Conservation (phyloP, 2,329 filamentous ascomycete genomes). For the Alternaria sp. region DNA sequence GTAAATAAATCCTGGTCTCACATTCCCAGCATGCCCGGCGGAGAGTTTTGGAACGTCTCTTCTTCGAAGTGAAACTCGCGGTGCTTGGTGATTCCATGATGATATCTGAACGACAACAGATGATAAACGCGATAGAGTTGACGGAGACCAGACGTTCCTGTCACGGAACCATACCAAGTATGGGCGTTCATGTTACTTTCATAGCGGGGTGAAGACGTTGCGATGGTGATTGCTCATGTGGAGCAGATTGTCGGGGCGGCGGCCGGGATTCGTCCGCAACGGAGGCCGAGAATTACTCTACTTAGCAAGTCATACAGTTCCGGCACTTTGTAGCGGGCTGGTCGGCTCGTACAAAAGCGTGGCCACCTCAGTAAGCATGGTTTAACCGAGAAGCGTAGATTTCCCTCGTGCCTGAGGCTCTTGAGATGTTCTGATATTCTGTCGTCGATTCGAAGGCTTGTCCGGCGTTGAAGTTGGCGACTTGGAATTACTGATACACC, state of each 20-base stretch:
- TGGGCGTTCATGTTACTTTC: slow-evolving; percentile 41
- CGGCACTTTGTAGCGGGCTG: slow-evolving; percentile 1
- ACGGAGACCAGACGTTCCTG: slow-evolving; percentile 7
- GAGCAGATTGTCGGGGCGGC: slow-evolving; percentile 31
- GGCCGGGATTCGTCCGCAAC: slow-evolving; percentile 45
- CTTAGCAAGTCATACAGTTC: slow-evolving; percentile 5
- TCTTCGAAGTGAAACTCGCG: slow-evolving; percentile 30
- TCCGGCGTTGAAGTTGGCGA: background rate
- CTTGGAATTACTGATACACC: slow-evolving; percentile 2
- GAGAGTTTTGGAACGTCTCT: slow-evolving; percentile 40
- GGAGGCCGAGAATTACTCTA: slow-evolving; percentile 20
- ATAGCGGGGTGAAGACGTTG: slow-evolving; percentile 43
- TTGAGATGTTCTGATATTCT: background rate
- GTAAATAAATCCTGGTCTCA: slow-evolving; percentile 28
- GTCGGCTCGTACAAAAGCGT: background rate
- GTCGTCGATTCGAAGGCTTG: background rate
- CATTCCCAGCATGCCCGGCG: slow-evolving; percentile 49
- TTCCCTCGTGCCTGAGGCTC: background rate
- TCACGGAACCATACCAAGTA: slow-evolving; percentile 29
- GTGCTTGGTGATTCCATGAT: slow-evolving; percentile 34
- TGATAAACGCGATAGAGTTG: background rate
- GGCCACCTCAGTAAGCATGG: background rate
- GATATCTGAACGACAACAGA: slow-evolving; percentile 2
- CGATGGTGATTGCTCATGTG: slow-evolving; percentile 39
- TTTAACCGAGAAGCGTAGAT: background rate